Conservation (phyloP, 306 rosid genomes). For the Alnus glutinosa region DNA sequence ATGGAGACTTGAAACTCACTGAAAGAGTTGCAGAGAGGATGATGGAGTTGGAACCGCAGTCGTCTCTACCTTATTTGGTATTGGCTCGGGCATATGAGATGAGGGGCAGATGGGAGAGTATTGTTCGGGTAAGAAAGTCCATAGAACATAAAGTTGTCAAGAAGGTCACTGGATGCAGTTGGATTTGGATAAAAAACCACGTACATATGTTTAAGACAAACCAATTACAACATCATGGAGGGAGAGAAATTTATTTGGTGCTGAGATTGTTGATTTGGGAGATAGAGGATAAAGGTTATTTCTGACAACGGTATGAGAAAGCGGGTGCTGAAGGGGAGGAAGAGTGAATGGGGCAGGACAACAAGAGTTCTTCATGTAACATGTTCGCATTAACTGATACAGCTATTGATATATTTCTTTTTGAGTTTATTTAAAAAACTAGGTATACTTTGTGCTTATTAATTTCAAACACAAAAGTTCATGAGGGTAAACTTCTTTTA, state of each 20-base stretch:
- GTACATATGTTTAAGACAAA: slow-evolving; percentile 56
- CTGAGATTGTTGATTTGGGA: slow-evolving; percentile 62
- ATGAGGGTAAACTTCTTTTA: too few species aligned
- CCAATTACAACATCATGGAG: slow-evolving; percentile 59
- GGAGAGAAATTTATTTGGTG: slow-evolving; percentile 50
- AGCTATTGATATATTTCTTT: not conserved
- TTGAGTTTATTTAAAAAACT: not conserved
- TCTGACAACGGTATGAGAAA: not conserved
- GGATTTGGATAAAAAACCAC: slow-evolving; percentile 56
- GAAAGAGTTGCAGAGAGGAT: slow-evolving; percentile 65
- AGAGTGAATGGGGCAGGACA: not conserved
- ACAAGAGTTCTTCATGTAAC: not conserved
- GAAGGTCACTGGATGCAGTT: slow-evolving; percentile 56
- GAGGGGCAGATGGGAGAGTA: slow-evolving; percentile 78
- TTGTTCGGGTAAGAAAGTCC: slow-evolving; percentile 57
- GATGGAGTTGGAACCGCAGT: slow-evolving; percentile 54
- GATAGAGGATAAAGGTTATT: slow-evolving; percentile 47
- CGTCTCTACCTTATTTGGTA: slow-evolving; percentile 58
- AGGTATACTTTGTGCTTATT: too few species aligned
- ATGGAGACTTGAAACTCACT: slow-evolving; percentile 50
- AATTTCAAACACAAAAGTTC: too few species aligned
- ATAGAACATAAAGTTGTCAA: slow-evolving; percentile 38
- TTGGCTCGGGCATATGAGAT: slow-evolving; percentile 58
- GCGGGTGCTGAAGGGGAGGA: not conserved
- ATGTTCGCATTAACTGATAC: not conserved